These are phyloP conservation scores for Daldinia sp. DNA, from an alignment of 2,329 filamentous ascomycete species.

Conservation along the genomic window DNA sequence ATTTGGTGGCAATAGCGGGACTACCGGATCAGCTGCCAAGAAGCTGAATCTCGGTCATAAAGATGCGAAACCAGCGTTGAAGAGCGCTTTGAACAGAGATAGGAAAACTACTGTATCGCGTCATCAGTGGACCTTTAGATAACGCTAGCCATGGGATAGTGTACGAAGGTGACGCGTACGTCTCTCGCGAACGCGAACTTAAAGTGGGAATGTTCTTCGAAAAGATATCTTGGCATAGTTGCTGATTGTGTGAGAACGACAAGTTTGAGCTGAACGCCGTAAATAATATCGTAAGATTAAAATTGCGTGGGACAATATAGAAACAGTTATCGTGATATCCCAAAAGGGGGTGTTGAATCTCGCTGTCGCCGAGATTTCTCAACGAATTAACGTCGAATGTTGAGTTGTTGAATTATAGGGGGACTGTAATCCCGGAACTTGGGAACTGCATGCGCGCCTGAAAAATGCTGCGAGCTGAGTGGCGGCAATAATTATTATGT, in stretches of 20 bases:
- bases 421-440: slow-evolving; percentile 6
- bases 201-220: not conserved
- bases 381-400: slow-evolving; percentile 10
- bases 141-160: not conserved
- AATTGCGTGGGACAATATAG: not conserved
- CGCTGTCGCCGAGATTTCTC: slow-evolving; percentile 19
- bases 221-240: not conserved
- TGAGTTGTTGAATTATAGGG: slow-evolving; percentile 19
- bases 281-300: not conserved
- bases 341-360: slow-evolving; percentile 1
- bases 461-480: slow-evolving; percentile 23
- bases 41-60: slow-evolving; percentile 4
- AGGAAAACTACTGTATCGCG: not conserved
- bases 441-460: slow-evolving; percentile 17
- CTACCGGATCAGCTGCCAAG: slow-evolving; percentile 10
- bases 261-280: not conserved
- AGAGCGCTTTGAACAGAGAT: not conserved
- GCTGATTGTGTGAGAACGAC: not conserved
- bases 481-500: not conserved
- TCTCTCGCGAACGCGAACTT: slow-evolving; percentile 4
- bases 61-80: not conserved
- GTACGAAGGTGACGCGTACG: not conserved
- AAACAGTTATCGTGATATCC: not conserved
- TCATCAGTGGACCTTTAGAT: not conserved
- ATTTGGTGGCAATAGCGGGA: slow-evolving; percentile 12